phyloP scores from a whole-genome alignment of 2,329 filamentous ascomycete genomes.

The Verruconis gallopava region DNA sequence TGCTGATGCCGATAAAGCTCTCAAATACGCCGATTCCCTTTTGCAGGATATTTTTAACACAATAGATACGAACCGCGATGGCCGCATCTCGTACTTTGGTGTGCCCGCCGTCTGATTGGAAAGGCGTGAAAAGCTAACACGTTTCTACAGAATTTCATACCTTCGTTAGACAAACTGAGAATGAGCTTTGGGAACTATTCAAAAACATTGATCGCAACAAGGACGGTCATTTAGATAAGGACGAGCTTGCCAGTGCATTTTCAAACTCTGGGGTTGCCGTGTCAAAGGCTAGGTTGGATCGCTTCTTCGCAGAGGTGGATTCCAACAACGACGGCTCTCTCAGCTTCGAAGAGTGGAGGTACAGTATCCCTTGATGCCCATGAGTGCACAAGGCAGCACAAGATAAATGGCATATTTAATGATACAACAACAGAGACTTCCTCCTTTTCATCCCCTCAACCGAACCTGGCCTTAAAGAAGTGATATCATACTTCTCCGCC shows the following conservation, averaged over 20 bases:
- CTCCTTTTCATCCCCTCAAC: slow-evolving; percentile 71
- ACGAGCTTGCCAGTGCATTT: slow-evolving; percentile 72
- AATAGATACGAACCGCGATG: slow-evolving; percentile 79
- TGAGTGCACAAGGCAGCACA: background rate
- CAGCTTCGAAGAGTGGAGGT: slow-evolving; percentile 95
- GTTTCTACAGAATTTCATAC: slow-evolving; percentile 60
- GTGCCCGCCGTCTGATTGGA: slow-evolving; percentile 12
- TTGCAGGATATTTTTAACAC: slow-evolving; percentile 66
- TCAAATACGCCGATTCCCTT: slow-evolving; percentile 87
- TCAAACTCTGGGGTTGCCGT: slow-evolving; percentile 65
- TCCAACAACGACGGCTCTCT: slow-evolving; percentile 77
- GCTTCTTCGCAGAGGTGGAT: slow-evolving; percentile 86
- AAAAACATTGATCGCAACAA: slow-evolving; percentile 72
- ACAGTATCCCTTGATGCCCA: slow-evolving; percentile 18
- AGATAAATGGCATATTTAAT: slow-evolving; percentile 5
- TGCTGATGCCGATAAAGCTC: slow-evolving; percentile 31
- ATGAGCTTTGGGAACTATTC: slow-evolving; percentile 71
- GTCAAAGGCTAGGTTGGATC: slow-evolving; percentile 60
- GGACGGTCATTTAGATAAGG: slow-evolving; percentile 75
- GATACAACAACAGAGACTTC: slow-evolving; percentile 55
- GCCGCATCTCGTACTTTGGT: slow-evolving; percentile 86
- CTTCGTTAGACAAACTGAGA: slow-evolving; percentile 81
- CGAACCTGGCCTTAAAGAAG: slow-evolving; percentile 60
- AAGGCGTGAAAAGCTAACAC: slow-evolving; percentile 2
- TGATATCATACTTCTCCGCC: slow-evolving; percentile 83